phyloP scores from a whole-genome alignment of 495 filamentous ascomycete species.

The Penicillium mononematosum region DNA sequence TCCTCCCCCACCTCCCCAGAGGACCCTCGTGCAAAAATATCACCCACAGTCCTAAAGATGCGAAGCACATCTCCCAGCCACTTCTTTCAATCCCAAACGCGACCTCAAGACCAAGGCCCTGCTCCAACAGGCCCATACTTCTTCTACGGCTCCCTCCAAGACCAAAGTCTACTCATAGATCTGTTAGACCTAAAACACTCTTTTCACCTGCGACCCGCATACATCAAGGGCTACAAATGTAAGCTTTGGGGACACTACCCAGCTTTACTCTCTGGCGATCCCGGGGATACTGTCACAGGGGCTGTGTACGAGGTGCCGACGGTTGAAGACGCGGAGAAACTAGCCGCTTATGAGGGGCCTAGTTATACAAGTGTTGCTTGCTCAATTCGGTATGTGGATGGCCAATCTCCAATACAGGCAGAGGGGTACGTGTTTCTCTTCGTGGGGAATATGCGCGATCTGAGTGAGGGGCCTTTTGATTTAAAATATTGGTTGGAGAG shows the following conservation, averaged over 20 bases:
- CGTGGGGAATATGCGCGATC: conserved; percentile 26
- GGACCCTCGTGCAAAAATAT: conserved; percentile 3
- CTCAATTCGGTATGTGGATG: conserved; percentile 25
- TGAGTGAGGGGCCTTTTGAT: conserved; percentile 32
- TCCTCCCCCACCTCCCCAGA: conserved; percentile 16
- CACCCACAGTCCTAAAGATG: conserved; percentile 8
- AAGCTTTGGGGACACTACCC: conserved; percentile 32
- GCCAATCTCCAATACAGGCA: conserved; percentile 11
- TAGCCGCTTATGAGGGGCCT: conserved; percentile 32
- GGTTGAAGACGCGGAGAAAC: conserved; percentile 18
- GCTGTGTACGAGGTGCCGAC: conserved; percentile 30
- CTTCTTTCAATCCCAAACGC: not conserved
- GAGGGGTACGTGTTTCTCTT: conserved; percentile 31
- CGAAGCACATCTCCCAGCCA: not conserved
- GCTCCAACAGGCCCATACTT: conserved; percentile 24
- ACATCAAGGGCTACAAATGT: conserved; percentile 18
- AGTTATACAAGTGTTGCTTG: conserved; percentile 25
- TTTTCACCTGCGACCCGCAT: conserved; percentile 16
- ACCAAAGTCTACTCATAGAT: conserved; percentile 19
- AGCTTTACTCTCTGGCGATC: conserved; percentile 20
- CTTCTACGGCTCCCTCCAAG: conserved; percentile 29
- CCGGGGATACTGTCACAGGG: conserved; percentile 17
- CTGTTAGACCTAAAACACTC: conserved; percentile 17
- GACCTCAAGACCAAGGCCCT: not conserved
- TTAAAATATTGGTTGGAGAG: conserved; percentile 24